These are phyloP conservation scores for Datura wrightii DNA, from an alignment of 257 asterid genomes.

Conservation along the genomic window DNA sequence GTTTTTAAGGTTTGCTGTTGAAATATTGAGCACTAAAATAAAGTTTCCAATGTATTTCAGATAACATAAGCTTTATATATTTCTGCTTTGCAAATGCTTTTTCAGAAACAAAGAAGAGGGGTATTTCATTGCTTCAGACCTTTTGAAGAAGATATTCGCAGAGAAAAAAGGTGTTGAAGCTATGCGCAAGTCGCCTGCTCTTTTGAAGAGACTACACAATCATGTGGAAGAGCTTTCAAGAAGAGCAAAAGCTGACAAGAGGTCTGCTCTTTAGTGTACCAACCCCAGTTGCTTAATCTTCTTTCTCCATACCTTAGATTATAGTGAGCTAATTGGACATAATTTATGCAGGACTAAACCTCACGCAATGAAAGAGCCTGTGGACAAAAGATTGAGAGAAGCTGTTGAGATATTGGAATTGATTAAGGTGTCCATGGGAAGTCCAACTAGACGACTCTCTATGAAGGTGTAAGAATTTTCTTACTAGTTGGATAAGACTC, in stretches of 20 bases:
- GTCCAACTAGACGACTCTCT: conserved; percentile 9
- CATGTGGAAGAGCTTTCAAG: conserved; percentile 74
- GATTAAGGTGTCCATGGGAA: conserved; percentile 39
- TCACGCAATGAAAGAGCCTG: conserved; percentile 53
- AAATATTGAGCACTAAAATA: conserved; percentile 20
- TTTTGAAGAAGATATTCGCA: conserved; percentile 69
- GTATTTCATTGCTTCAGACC: conserved; percentile 79
- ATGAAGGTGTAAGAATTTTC: conserved; percentile 20
- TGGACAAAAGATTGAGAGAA: conserved; percentile 65
- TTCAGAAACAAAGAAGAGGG: conserved; percentile 93
- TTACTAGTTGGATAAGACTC: neutral
- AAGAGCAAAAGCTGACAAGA: conserved; percentile 69
- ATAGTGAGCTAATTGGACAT: neutral
- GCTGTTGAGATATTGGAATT: conserved; percentile 60
- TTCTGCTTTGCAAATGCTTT: conserved; percentile 18
- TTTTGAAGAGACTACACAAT: conserved; percentile 66
- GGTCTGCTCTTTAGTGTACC: conserved; percentile 48
- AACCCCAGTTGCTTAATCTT: conserved; percentile 8
- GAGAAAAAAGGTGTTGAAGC: conserved; percentile 56
- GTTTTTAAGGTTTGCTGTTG: conserved; percentile 58
- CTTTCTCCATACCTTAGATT: conserved; percentile 15
- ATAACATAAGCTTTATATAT: conserved; percentile 1
- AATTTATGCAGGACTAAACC: conserved; percentile 53
- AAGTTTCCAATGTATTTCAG: neutral
- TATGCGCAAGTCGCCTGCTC: conserved; percentile 61